These are phyloP conservation scores for Neurospora hispaniola DNA, from an alignment of 495 filamentous ascomycete species.

Conservation along the genomic window DNA sequence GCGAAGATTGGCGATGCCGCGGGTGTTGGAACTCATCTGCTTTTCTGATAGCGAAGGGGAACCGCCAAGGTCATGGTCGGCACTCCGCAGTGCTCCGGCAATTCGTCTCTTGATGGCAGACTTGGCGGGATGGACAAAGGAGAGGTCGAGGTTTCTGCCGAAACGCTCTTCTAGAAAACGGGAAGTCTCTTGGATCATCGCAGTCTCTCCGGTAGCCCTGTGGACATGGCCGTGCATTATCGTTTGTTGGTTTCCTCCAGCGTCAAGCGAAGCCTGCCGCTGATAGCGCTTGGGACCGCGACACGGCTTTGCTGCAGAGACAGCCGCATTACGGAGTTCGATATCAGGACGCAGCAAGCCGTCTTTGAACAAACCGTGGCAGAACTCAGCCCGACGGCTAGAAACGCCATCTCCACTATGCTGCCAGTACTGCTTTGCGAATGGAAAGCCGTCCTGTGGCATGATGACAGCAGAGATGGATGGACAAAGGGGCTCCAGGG, in stretches of 20 bases:
- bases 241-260: slow-evolving; percentile 4
- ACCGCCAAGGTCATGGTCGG: slow-evolving; percentile 49
- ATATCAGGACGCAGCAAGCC: slow-evolving; percentile 52
- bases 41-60: slow-evolving; percentile 18
- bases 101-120: slow-evolving; percentile 78
- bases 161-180: slow-evolving; percentile 92
- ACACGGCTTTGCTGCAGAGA: slow-evolving; percentile 31
- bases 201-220: slow-evolving; percentile 1
- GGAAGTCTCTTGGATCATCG: slow-evolving; percentile 49
- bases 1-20: slow-evolving; percentile 58
- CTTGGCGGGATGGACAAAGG: slow-evolving; percentile 70
- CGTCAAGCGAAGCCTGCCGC: slow-evolving; percentile 43
- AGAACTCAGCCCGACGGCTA: slow-evolving; percentile 85
- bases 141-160: slow-evolving; percentile 76
- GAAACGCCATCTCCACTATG: slow-evolving; percentile 93
- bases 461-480: slow-evolving; percentile 63
- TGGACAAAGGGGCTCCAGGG: slow-evolving; percentile 28
- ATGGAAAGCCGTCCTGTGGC: slow-evolving; percentile 47
- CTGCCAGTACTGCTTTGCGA: slow-evolving; percentile 91
- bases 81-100: slow-evolving; percentile 66
- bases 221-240: slow-evolving; percentile 6
- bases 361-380: slow-evolving; percentile 60
- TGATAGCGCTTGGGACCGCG: slow-evolving; percentile 68
- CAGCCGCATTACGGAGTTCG: slow-evolving; percentile 6
- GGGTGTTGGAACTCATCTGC: slow-evolving; percentile 31